Percentiles rank a stretch among this genome's conserved stretches.
Conservation (phyloP, 2,329 filamentous ascomycete genomes). For the Aureobasidium sp. region DNA sequence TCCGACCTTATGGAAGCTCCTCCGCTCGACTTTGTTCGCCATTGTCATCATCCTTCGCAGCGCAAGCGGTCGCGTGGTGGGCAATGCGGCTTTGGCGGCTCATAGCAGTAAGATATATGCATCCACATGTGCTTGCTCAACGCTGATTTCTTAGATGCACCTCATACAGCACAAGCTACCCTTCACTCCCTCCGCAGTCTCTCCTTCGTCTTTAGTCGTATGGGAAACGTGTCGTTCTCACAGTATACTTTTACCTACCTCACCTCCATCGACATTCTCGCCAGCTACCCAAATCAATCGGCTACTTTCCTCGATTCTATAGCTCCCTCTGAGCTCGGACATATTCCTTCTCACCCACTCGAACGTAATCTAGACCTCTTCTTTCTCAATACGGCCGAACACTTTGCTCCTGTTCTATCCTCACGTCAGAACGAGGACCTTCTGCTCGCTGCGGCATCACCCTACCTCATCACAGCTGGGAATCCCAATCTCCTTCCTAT, state of each 20-base stretch:
- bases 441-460: conserved; percentile 62
- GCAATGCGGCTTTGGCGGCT: neutral
- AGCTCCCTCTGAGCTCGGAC: conserved; percentile 44
- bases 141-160: conserved; percentile 39
- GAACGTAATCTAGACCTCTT: conserved; percentile 73
- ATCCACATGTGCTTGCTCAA: neutral
- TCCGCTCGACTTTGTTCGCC: conserved; percentile 68
- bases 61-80: conserved; percentile 55
- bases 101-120: conserved; percentile 31
- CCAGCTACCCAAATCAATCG: conserved; percentile 57
- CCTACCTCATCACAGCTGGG: conserved; percentile 59
- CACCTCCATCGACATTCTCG: conserved; percentile 70
- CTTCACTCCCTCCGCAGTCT: conserved; percentile 67
- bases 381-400: conserved; percentile 79
- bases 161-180: conserved; percentile 59
- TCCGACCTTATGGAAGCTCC: conserved; percentile 63
- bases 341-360: conserved; percentile 55
- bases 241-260: conserved; percentile 79
- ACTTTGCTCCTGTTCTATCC: conserved; percentile 64
- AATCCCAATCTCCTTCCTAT: conserved; percentile 54
- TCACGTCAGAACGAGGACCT: conserved; percentile 61
- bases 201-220: conserved; percentile 70
- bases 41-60: conserved; percentile 67
- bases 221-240: conserved; percentile 66
- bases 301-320: conserved; percentile 60